Conservation (phyloP, 805 yeast species). For the Candida chilensis region DNA sequence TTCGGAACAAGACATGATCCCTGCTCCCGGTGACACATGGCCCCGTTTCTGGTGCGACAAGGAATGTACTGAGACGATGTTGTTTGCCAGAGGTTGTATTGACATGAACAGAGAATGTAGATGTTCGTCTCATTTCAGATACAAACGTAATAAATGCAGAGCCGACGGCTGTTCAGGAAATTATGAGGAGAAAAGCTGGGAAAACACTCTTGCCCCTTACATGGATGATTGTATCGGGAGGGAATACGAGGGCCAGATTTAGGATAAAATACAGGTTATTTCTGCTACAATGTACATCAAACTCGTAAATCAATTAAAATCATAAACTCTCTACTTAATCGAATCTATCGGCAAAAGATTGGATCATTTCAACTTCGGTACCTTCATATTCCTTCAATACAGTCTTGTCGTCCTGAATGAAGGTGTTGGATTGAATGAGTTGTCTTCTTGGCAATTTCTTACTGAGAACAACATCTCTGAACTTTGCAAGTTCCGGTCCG, state of each 20-base stretch:
- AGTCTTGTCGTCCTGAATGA: constrained; percentile 27
- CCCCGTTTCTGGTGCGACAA: constrained; percentile 9
- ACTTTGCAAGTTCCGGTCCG: constrained; percentile 50
- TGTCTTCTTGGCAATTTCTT: constrained; percentile 82
- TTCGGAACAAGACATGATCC: too few relatives aligned
- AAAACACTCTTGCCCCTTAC: constrained; percentile 4
- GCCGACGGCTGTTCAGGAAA: constrained; percentile 6
- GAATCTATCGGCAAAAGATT: constrained; percentile 57
- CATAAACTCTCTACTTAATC: too few relatives aligned
- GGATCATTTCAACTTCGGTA: constrained; percentile 66
- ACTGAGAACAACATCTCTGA: constrained; percentile 57
- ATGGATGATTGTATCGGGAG: constrained; percentile 6
- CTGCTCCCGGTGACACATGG: constrained; percentile 8
- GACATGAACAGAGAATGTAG: too few relatives aligned
- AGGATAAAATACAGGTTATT: too few relatives aligned
- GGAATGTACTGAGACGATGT: constrained; percentile 7
- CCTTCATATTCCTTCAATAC: constrained; percentile 68
- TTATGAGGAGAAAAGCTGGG: constrained; percentile 4
- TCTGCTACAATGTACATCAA: too few relatives aligned
- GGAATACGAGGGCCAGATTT: too few relatives aligned
- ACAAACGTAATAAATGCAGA: constrained; percentile 6
- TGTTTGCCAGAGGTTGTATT: constrained; percentile 8
- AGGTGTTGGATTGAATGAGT: constrained; percentile 75
- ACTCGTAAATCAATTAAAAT: too few relatives aligned
- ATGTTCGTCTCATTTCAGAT: constrained; percentile 7